Base-by-base conservation (phyloP, 495 filamentous ascomycete species). In the Amniculicola lignicola region DNA sequence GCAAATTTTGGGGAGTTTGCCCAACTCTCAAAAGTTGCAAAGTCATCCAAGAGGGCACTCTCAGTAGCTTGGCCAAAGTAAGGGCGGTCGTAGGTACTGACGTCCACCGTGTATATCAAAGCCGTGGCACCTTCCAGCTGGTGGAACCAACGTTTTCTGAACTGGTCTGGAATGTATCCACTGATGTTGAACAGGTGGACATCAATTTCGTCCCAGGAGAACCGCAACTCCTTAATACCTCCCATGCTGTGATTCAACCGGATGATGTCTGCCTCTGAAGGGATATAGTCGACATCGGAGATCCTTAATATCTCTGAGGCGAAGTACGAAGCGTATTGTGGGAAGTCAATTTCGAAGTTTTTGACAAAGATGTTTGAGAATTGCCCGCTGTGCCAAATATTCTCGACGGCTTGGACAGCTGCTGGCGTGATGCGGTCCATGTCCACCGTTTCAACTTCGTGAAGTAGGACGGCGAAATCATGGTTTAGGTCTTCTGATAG, bases 291-390 rank as follows among this genome's bases (percentile, higher is more conserved):
- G 2, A 14, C 18, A 3, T 23, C 38, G 0, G 43, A 19, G 4
- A 61, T 55, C 14, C 58, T 35, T 7, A 16, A 9, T 15, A 61
- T 27, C 31, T 61, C 51, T 25, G 35, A 28, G 2, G 51, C 51
- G 23, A 51, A 61, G 46, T 61, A 61, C 3, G 51, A 1, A 1
- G 58, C 51, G 24, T 61, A 61, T 31, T 55, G 58, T 16, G 58
- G 58, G 39, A 61, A 61, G 24, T 61, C 58, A 28, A 61, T 61
- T 28, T 61, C 58, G 24, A 61, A 61, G 51, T 61, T 61, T 12
- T 51, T 43, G 23, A 61, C 31, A 25, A 37, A 61, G 27, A 61
- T 15, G 28, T 43, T 45, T 10, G 51, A 56, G 45, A 61, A 61
- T 6, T 5, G 11, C 10, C 31, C 24, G 51, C 58, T 61, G 5